Base-by-base conservation (phyloP, 2,329 filamentous ascomycete genomes). In the Monosporascus cannonballus region DNA sequence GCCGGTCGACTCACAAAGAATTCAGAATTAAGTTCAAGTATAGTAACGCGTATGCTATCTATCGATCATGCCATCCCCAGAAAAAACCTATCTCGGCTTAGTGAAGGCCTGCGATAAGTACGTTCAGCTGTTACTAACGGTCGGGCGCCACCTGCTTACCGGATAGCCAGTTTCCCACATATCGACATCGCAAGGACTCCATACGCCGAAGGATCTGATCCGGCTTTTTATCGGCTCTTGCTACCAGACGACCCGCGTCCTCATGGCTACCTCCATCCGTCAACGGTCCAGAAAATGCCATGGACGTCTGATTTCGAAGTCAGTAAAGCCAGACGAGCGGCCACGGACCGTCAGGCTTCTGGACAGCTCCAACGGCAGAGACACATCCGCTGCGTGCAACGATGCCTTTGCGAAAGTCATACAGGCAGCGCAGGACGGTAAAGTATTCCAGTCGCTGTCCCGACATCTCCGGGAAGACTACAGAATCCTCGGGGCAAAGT, bases 241-340 rank as follows among this genome's bases (percentile, higher is more conserved):
- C 67, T 80, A 4, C 68, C 72, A 0, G 60, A 69, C 0, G 76
- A 80, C 55, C 51, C 67, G n/a, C 70, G 75, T 3, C 66, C 74
- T 0, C 77, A 80, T 56, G 77, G 77, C 60, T 76, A 76, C 62
- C 69, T 80, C 38, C 69, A 74, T 48, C 70, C 72, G 4, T 62
- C 61, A n/a, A 75, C 71, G 14, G 71, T 79, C 3, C 50, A 67
- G 20, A 63, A 66, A 36, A 74, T 80, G 66, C 74, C 75, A 3
- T 72, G 70, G 69, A 72, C 69, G 4, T n/a, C 60, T 1, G 63
- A 65, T 30, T 72, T 72, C 54, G 34, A 25, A 9, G 53, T 72
- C 46, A 60, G 57, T 51, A 59, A 59, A 52, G 4, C 50, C 56
- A 11, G 51, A 69, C 34, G 59, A 61, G n/a, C 51, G 61, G 7